Evolutionary conservation across 805 yeast species (phyloP).

Genomic region (Nakazawaea siamensis): DNA sequence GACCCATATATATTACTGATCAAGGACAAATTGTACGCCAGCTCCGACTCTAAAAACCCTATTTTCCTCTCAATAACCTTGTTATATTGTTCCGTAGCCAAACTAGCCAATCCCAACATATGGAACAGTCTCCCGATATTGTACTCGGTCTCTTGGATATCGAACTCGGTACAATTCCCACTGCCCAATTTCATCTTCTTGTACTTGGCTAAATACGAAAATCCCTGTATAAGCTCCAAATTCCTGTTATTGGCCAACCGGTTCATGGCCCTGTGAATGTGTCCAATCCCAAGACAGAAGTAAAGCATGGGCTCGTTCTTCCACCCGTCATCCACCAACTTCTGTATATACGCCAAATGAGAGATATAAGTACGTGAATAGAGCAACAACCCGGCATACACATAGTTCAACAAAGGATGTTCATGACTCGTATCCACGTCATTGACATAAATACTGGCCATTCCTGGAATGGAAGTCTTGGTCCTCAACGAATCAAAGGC

Average conservation of each 20-base stretch:
- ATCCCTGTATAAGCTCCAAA: slow-evolving; percentile 79
- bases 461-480: slow-evolving; percentile 56
- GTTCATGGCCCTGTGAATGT: slow-evolving; percentile 87
- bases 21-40: slow-evolving; percentile 7
- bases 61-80: slow-evolving; percentile 38
- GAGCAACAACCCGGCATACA: slow-evolving; percentile 75
- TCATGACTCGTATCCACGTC: slow-evolving; percentile 41
- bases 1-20: slow-evolving; percentile 3
- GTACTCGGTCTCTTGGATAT: slow-evolving; percentile 69
- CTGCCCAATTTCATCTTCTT: slow-evolving; percentile 37
- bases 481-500: slow-evolving; percentile 70
- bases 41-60: slow-evolving; percentile 10
- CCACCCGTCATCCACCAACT: slow-evolving; percentile 53
- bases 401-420: slow-evolving; percentile 50
- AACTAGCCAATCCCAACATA: slow-evolving; percentile 62
- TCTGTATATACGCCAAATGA: slow-evolving; percentile 66
- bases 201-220: slow-evolving; percentile 72
- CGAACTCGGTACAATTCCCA: slow-evolving; percentile 28
- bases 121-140: slow-evolving; percentile 85
- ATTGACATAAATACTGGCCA: slow-evolving; percentile 62
- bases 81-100: slow-evolving; percentile 71
- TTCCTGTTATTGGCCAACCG: slow-evolving; percentile 81
- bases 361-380: slow-evolving; percentile 79
- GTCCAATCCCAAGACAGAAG: slow-evolving; percentile 67
- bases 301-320: slow-evolving; percentile 76